Percentiles rank a stretch among this genome's conserved stretches.
Conservation (phyloP, 192 early-diverging fungal genomes). For the Coemansia umbellata region DNA sequence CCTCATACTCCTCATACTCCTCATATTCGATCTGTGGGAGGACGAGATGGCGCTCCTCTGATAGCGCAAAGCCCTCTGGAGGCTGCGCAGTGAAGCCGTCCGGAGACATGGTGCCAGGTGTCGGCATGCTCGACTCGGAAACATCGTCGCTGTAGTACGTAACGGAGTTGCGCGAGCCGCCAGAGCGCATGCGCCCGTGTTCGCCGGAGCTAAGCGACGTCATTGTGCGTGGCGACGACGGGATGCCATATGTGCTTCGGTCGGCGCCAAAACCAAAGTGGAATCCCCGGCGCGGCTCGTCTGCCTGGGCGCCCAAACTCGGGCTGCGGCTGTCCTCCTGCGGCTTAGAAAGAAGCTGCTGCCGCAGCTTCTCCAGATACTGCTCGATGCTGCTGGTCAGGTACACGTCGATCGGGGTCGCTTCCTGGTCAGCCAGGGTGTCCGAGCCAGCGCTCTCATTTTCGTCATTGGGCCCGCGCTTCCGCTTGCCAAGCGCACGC, state of each 20-base stretch:
- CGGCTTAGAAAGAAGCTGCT: conserved; percentile 10
- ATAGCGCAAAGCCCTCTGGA: too few relatives aligned
- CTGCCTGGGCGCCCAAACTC: too few relatives aligned
- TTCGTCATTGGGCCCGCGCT: too few relatives aligned
- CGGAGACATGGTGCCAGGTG: too few relatives aligned
- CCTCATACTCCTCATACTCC: too few relatives aligned
- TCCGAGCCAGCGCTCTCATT: background rate
- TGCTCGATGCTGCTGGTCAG: conserved; percentile 41
- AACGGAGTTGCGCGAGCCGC: background rate
- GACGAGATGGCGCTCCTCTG: too few relatives aligned
- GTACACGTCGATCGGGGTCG: conserved; percentile 18
- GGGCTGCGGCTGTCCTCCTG: too few relatives aligned
- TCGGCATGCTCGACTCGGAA: conserved; percentile 1
- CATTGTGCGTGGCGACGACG: conserved; percentile 37
- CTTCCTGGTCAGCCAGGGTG: conserved; percentile 18
- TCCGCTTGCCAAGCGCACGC: too few relatives aligned
- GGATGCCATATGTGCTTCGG: conserved; percentile 4
- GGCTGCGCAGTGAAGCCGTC: too few relatives aligned
- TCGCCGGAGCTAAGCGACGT: conserved; percentile 5
- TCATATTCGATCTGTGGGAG: too few relatives aligned
- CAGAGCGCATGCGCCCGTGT: background rate
- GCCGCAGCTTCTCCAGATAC: conserved; percentile 41
- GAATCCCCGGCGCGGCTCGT: background rate
- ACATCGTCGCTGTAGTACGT: background rate
- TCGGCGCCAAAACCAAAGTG: background rate